Evolutionary conservation across 2,329 filamentous ascomycete species (phyloP).

Genomic region (Hymenoscyphus albidus): DNA sequence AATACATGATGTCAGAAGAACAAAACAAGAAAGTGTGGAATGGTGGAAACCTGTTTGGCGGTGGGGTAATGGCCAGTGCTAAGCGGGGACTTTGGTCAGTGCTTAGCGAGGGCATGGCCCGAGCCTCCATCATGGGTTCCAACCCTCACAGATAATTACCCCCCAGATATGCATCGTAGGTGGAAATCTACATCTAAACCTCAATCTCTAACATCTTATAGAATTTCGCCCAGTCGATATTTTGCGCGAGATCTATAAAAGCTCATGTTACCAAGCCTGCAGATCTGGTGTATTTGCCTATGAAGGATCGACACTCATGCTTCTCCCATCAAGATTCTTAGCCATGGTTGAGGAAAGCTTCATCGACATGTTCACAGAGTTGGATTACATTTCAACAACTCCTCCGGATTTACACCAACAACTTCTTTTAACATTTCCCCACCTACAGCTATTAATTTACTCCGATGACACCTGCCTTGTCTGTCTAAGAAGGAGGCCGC

Average conservation of each 20-base stretch:
- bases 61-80: no score
- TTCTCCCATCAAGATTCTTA: background rate
- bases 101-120: no score
- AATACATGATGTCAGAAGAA: no score
- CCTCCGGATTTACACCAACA: background rate
- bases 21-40: no score
- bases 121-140: no score
- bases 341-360: background rate
- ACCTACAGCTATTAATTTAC: background rate
- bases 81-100: no score
- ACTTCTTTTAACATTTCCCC: background rate
- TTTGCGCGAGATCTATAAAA: background rate
- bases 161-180: background rate
- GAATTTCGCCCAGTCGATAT: background rate
- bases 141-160: background rate
- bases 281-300: background rate
- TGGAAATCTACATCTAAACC: background rate
- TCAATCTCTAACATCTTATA: background rate
- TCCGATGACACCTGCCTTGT: background rate
- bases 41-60: no score
- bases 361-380: background rate
- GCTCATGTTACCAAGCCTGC: background rate
- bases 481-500: background rate
- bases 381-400: background rate
- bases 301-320: background rate